Conservation (phyloP, 2,329 filamentous ascomycete genomes). For the Neurospora sp. region DNA sequence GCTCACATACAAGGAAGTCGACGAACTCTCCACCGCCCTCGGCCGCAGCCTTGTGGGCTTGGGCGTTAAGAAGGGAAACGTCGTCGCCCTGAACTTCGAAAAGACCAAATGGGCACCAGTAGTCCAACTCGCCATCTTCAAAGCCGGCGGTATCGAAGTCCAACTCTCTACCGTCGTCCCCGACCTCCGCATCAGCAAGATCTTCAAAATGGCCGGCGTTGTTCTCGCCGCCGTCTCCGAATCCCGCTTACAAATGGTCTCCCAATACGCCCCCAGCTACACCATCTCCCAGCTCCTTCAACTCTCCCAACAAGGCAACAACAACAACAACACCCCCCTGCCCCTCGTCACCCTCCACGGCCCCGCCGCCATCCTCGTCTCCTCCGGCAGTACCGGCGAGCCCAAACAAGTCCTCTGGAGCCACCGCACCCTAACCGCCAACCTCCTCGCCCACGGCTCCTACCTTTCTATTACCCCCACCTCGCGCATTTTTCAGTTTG, state of each 20-base stretch:
- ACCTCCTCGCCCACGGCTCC: conserved; percentile 3
- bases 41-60: too few species aligned
- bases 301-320: too few species aligned
- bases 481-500: conserved; percentile 16
- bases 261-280: background rate
- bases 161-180: conserved; percentile 12
- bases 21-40: too few species aligned
- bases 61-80: conserved; percentile 5
- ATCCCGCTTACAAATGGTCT: background rate
- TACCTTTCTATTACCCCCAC: background rate
- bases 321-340: too few species aligned
- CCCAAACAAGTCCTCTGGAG: conserved; percentile 37
- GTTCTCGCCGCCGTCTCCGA: background rate
- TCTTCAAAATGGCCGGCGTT: background rate
- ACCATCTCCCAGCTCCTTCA: background rate
- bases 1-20: conserved; percentile 15
- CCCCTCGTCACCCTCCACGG: too few species aligned
- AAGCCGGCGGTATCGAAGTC: conserved; percentile 18
- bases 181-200: conserved; percentile 6
- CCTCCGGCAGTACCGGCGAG: conserved; percentile 39
- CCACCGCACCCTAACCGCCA: conserved; percentile 14
- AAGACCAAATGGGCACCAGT: conserved; percentile 12
- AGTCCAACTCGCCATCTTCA: conserved; percentile 14
- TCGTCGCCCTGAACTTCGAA: conserved; percentile 12
- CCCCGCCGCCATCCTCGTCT: conserved; percentile 33